Percentiles rank a stretch among this genome's conserved stretches.
These are phyloP conservation scores for Aureobasidium namibiae DNA, from an alignment of 2,329 filamentous ascomycete species.

Conservation along the genomic window DNA sequence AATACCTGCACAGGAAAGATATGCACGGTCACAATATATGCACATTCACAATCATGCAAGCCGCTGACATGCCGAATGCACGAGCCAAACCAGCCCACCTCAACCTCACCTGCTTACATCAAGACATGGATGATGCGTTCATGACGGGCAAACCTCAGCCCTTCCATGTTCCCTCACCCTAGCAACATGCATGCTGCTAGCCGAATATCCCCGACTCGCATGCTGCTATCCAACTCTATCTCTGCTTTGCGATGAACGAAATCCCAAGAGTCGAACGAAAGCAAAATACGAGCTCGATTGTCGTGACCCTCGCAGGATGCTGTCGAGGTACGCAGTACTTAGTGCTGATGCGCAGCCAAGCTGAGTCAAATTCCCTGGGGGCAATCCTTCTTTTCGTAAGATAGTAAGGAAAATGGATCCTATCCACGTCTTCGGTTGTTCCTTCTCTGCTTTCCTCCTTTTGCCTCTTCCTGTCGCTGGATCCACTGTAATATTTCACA, in stretches of 20 bases:
- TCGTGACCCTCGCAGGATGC: background rate
- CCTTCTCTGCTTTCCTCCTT: background rate
- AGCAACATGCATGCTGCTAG: background rate
- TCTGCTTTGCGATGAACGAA: background rate
- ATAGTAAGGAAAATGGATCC: background rate
- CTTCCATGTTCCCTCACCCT: background rate
- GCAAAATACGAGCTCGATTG: background rate
- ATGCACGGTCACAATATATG: too few relatives aligned
- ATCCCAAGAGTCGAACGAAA: background rate
- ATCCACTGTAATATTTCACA: background rate
- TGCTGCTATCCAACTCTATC: background rate
- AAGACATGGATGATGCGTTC: constrained; percentile 8
- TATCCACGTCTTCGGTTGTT: background rate
- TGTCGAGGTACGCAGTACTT: background rate
- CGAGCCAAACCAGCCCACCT: background rate
- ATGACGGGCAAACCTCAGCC: background rate
- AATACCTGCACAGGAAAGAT: background rate
- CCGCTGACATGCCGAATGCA: background rate
- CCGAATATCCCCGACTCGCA: background rate
- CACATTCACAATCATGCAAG: background rate
- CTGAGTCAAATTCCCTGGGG: background rate
- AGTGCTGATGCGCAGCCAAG: background rate
- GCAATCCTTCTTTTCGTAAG: background rate
- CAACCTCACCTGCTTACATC: constrained; percentile 7
- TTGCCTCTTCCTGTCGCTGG: background rate